Evolutionary conservation across 352 stramenopile species (phyloP).

Genomic region (Globisporangium camurandrum): DNA sequence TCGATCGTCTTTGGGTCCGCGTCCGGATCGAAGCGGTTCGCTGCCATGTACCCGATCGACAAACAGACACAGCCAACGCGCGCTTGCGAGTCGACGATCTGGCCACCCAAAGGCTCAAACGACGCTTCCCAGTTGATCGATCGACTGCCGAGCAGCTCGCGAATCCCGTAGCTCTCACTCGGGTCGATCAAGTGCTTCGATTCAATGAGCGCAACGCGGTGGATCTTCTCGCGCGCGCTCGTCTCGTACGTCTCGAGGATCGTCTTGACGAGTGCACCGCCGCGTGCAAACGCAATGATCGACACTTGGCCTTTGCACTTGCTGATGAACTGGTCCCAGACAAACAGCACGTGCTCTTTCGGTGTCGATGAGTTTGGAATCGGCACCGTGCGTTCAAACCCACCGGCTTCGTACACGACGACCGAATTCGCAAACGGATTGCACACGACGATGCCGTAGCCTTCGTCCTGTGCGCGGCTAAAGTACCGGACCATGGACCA

Average conservation of each 20-base stretch:
- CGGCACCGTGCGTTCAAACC: slow-evolving; percentile 78
- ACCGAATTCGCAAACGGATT: slow-evolving; percentile 86
- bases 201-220: slow-evolving; percentile 80
- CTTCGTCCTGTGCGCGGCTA: slow-evolving; percentile 76
- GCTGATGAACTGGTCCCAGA: slow-evolving; percentile 78
- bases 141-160: slow-evolving; percentile 75
- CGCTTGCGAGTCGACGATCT: slow-evolving; percentile 82
- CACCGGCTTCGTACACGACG: slow-evolving; percentile 83
- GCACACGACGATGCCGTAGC: slow-evolving; percentile 80
- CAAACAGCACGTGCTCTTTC: slow-evolving; percentile 81
- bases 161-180: slow-evolving; percentile 64
- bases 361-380: slow-evolving; percentile 79
- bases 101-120: slow-evolving; percentile 72
- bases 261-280: slow-evolving; percentile 76
- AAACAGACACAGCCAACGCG: slow-evolving; percentile 83
- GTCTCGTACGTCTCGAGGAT: slow-evolving; percentile 76
- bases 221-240: slow-evolving; percentile 66
- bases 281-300: slow-evolving; percentile 75
- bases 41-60: slow-evolving; percentile 76
- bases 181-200: slow-evolving; percentile 86
- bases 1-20: slow-evolving; percentile 64
- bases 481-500: slow-evolving; percentile 87
- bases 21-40: slow-evolving; percentile 38
- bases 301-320: slow-evolving; percentile 84
- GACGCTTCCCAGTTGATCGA: slow-evolving; percentile 86